Base-by-base conservation (phyloP, 805 yeast species). In the Zygosaccharomyces bailii region DNA sequence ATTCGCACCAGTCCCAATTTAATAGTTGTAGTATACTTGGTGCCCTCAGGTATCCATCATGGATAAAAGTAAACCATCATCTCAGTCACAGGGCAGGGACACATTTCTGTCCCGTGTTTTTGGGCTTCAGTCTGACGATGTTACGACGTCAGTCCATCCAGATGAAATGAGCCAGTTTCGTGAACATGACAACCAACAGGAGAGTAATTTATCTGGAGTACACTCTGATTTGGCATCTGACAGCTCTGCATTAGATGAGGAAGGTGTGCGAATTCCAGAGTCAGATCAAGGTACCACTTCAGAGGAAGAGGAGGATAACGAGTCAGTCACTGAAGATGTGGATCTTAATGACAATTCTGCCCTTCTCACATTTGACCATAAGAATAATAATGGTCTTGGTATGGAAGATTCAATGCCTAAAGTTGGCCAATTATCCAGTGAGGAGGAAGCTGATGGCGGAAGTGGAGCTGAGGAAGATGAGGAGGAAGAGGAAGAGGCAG, bases 381-480 rank as follows among this genome's bases (percentile, higher is more conserved):
- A 19, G 25, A 11, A 44, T 24, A 7, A 42, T 11, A 35, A 24
- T 16, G 35, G 24, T 9, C 7, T 5, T 14, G 13, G 19, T 25
- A 18, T 21, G 10, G 51, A 42, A 13, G 57, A 51, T 19, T 61
- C 66, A 3, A 35, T 56, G 7, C 55, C 49, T 3, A 61, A 61
- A 41, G 40, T 54, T 6, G 66, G 65, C 1, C 65, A 61, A 59
- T 78, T 66, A 56, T 71, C 70, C 46, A 66, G 72, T 1, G 72
- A 69, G 14, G 76, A 73, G 7, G 60, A 63, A n/a, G 42, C 59
- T 18, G 76, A 71, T 42, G 66, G 70, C 1, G 57, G 68, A 1
- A 70, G 75, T 1, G 76, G 74, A 2, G 45, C 39, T 4, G 35
- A 35, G 3, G 50, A 44, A 20, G 50, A 51, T 2, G 46, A 39